Evolutionary conservation across 805 yeast genomes (phyloP).

Genomic region (Suhomyces pyralidae): DNA sequence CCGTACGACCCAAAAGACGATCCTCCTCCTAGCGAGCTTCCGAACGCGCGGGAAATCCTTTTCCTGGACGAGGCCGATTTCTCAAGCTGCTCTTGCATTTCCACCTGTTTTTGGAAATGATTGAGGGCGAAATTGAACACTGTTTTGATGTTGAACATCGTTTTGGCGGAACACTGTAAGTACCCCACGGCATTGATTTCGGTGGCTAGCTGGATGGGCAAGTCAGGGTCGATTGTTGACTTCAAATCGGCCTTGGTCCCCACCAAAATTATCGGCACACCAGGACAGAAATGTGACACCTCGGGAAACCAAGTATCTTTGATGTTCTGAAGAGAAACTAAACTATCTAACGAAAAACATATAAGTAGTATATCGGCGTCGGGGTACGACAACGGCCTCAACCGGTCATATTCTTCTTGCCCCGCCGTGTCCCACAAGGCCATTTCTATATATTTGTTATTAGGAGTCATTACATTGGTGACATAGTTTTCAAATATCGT

Average conservation of each 20-base stretch:
- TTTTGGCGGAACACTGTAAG: constrained; percentile 76
- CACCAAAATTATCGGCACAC: constrained; percentile 71
- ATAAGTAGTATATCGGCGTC: constrained; percentile 73
- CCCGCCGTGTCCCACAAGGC: constrained; percentile 92
- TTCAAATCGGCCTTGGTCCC: constrained; percentile 75
- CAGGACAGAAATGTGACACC: constrained; percentile 77
- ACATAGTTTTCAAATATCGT: constrained; percentile 80
- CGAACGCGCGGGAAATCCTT: constrained; percentile 32
- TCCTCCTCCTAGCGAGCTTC: constrained; percentile 12
- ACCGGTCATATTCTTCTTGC: constrained; percentile 79
- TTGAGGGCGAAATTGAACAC: constrained; percentile 64
- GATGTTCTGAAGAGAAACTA: constrained; percentile 65
- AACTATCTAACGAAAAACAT: constrained; percentile 69
- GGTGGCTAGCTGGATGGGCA: constrained; percentile 52
- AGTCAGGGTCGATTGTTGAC: constrained; percentile 38
- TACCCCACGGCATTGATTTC: constrained; percentile 69
- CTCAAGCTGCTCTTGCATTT: constrained; percentile 36
- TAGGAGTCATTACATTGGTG: constrained; percentile 60
- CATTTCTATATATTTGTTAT: constrained; percentile 76
- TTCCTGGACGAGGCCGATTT: constrained; percentile 28
- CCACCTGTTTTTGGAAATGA: constrained; percentile 39
- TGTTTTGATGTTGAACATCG: constrained; percentile 59
- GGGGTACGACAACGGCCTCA: constrained; percentile 75
- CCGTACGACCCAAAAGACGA: constrained; percentile 9
- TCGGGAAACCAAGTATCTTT: constrained; percentile 88